Evolutionary conservation across 2,329 filamentous ascomycete genomes (phyloP).

Genomic region (Pseudogymnoascus pannorum): DNA sequence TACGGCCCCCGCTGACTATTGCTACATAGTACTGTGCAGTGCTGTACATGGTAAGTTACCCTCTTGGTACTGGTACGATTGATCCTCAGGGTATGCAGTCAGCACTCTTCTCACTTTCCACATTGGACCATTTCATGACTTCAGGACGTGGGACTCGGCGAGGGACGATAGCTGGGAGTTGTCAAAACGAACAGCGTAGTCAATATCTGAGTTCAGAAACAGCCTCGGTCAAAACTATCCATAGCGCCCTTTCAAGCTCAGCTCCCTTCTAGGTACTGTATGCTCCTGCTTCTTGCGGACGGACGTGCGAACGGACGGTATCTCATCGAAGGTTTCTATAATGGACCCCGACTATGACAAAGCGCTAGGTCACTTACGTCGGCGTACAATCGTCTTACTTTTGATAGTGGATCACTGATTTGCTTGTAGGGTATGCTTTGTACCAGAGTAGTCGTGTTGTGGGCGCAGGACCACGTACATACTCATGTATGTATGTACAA

Average conservation of each 20-base stretch:
- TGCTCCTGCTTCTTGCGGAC: background rate
- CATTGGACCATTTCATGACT: background rate
- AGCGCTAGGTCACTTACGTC: background rate
- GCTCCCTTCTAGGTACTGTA: too few relatives aligned
- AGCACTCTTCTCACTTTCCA: constrained; percentile 6
- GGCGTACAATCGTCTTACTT: constrained; percentile 2
- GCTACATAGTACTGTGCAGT: background rate
- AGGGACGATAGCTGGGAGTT: background rate
- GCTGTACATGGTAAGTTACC: background rate
- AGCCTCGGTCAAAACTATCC: background rate
- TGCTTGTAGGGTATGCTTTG: background rate
- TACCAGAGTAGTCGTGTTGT: background rate
- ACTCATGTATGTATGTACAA: background rate
- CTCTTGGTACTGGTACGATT: constrained; percentile 4
- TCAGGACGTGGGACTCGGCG: background rate
- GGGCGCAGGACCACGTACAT: background rate
- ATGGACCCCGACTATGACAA: background rate
- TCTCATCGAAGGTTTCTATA: background rate
- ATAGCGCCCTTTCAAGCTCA: background rate
- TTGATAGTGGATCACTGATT: background rate
- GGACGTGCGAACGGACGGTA: background rate
- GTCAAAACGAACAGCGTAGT: background rate
- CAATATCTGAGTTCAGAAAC: background rate
- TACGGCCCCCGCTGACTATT: background rate
- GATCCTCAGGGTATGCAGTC: background rate